A percentile compares a stretch with the other conserved stretches of the same genome.
Conservation (phyloP, 2,329 filamentous ascomycete species). For the Pseudocercospora vitis region DNA sequence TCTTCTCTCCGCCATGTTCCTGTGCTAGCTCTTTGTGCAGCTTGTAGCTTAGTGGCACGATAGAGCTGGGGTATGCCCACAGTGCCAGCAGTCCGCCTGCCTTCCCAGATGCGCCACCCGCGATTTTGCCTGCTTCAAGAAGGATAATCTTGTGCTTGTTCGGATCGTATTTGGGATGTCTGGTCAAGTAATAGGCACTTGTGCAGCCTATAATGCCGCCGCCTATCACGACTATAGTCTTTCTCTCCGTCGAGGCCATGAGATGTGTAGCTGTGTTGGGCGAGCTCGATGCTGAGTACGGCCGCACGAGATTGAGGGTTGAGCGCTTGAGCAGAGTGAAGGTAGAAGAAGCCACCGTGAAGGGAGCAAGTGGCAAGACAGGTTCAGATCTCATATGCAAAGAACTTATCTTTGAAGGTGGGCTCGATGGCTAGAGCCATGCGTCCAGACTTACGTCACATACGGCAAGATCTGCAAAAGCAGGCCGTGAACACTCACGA, state of each 20-base stretch:
- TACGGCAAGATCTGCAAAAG: conserved; percentile 13
- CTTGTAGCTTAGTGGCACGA: conserved; percentile 82
- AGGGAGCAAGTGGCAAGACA: background rate
- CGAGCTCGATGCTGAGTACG: background rate
- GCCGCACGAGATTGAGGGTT: background rate
- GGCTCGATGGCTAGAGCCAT: background rate
- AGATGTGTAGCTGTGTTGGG: background rate
- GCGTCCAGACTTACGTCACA: conserved; percentile 16
- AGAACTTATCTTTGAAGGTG: background rate
- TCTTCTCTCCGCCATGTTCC: conserved; percentile 72
- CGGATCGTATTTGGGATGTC: conserved; percentile 77
- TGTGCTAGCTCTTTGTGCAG: conserved; percentile 82
- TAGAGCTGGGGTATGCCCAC: conserved; percentile 83
- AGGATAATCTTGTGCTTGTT: conserved; percentile 76
- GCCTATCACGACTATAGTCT: conserved; percentile 52
- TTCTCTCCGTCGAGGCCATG: conserved; percentile 33
- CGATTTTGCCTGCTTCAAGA: conserved; percentile 80
- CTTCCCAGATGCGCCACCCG: conserved; percentile 91
- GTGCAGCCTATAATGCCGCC: conserved; percentile 92
- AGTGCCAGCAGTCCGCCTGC: conserved; percentile 85
- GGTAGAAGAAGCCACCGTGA: too few relatives aligned
- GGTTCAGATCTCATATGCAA: background rate
- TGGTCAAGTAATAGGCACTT: conserved; percentile 86
- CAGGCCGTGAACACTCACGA: conserved; percentile 1
- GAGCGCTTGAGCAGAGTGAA: background rate